Evolutionary conservation across 495 filamentous ascomycete species (phyloP), one percentile per base, ranked within the genome.

Genomic region (Cercophora samala): DNA sequence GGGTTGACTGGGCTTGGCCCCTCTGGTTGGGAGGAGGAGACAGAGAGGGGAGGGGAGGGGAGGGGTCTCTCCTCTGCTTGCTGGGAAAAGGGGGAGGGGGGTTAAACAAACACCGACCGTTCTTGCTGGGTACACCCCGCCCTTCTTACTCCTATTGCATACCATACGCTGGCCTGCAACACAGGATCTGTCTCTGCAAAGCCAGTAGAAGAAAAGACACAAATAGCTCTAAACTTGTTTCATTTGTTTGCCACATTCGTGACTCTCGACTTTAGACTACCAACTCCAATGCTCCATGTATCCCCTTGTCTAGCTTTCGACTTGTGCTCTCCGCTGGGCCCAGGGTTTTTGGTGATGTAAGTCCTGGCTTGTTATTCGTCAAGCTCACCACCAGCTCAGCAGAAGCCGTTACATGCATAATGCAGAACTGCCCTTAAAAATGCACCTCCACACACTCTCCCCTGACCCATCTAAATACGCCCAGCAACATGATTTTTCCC

Each of bases 41-140:
- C 13, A 4, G 68, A 64, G 70, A 68, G 65, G 70, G 70, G 67
- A 67, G 67, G 63, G 67, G 62, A 22, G 21, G 22, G n/a, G 53
- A 32, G 9, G 23, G 23, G 51, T 59, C 18, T 64, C 23, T 17
- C 23, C 23, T 25, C 63, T 19, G 32, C 46, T 58, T 17, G 56
- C 22, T 24, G 64, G 15, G 8, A 25, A 65, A 46, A 56, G 63
- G 51, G 52, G 25, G 17, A 67, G 19, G 55, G 42, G 53, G 19
- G 52, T 58, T 51, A 52, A 60, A 42, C 59, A 46, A 18, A 46
- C 37, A 46, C 37, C 26, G 26, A 46, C 37, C 26, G 26, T 29
- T 8, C 37, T 46, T 46, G 37, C 37, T 46, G 37, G 37, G 37
- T 46, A 9, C 37, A 46, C 37, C 37, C 37, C 37, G 37, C 37